These are phyloP conservation scores for Penicillium rolfsii DNA, from an alignment of 2,329 filamentous ascomycete species.

Conservation along the genomic window DNA sequence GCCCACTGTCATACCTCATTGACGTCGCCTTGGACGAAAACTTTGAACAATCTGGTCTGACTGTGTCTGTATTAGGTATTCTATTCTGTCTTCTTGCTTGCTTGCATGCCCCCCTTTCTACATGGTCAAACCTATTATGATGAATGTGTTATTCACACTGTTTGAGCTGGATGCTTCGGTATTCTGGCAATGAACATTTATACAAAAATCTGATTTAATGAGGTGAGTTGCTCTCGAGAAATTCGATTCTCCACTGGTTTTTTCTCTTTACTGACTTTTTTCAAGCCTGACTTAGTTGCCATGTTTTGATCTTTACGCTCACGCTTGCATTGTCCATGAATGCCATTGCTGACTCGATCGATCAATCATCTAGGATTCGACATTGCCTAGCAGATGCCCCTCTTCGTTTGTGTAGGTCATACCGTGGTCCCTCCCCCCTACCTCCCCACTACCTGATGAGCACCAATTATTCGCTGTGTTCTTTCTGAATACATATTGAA, in stretches of 20 bases:
- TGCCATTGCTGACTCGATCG: slow-evolving; percentile 34
- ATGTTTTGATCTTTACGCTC: slow-evolving; percentile 32
- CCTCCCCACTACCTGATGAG: slow-evolving; percentile 57
- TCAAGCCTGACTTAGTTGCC: slow-evolving; percentile 49
- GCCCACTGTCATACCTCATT: slow-evolving; percentile 28
- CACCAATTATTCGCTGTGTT: slow-evolving; percentile 64
- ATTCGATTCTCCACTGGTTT: not conserved
- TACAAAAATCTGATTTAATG: slow-evolving; percentile 75
- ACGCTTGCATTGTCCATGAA: slow-evolving; percentile 29
- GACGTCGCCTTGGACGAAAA: slow-evolving; percentile 18
- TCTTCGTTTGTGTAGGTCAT: slow-evolving; percentile 28
- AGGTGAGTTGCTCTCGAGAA: slow-evolving; percentile 49
- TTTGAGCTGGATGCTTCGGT: slow-evolving; percentile 61
- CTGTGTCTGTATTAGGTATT: slow-evolving; percentile 32
- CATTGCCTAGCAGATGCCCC: slow-evolving; percentile 7
- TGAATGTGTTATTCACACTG: slow-evolving; percentile 72
- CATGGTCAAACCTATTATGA: slow-evolving; percentile 57
- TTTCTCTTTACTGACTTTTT: slow-evolving; percentile 38
- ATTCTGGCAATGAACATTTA: slow-evolving; percentile 62
- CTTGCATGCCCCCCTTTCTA: slow-evolving; percentile 20
- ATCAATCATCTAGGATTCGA: slow-evolving; percentile 26
- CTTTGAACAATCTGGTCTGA: slow-evolving; percentile 26
- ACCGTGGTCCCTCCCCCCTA: slow-evolving; percentile 11
- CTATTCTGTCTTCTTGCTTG: slow-evolving; percentile 15
- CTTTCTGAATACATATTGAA: slow-evolving; percentile 63